Base-by-base conservation (phyloP, 352 stramenopile species). In the Globisporangium okanoganense region DNA sequence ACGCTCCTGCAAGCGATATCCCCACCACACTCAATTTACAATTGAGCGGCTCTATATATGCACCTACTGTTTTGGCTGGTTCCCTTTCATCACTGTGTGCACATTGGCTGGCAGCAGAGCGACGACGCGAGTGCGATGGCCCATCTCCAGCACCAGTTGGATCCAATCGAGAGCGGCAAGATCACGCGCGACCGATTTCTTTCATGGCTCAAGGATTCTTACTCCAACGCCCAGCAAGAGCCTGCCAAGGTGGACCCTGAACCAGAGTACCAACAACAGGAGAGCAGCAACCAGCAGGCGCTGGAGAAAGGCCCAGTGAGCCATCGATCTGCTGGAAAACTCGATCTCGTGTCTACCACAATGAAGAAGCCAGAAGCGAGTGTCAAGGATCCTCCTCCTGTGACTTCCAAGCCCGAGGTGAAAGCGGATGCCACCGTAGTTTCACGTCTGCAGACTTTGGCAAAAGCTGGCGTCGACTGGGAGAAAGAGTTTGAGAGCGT, bases 1-100 rank as follows among this genome's bases (percentile, higher is more conserved):
- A 36, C 62, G 2, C 58, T 91, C 2, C 67, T 91, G n/a, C 71
- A 71, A 68, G 69, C 63, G 48, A 88, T 89, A 87, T 89, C 79
- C 69, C 82, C 35, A 45, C 40, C 20, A 5, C 3, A 13, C 18
- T 25, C 18, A 38, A 10, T 48, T 29, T 36, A 14, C 47, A n/a
- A n/a, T n/a, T n/a, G n/a, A n/a, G n/a, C n/a, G n/a, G n/a, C n/a
- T n/a, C n/a, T n/a, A n/a, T 57, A 8, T 58, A 49, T 53, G 10
- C 40, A 24, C 29, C 36, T 4, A 16, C 16, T 31, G 14, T 45
- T 57, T 29, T 61, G 0, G 16, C n/a, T n/a, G n/a, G 8, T 58
- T 33, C 9, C 18, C 20, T 70, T 36, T 48, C 22, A 51, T 68
- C 72, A 66, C 61, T 41, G 47, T 3, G 27, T 24, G 55, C 54